Evolutionary conservation across 1,284 basidiomycete species (phyloP), one percentile per base, ranked within the genome.

Genomic region (Leccinum griseonigrum): DNA sequence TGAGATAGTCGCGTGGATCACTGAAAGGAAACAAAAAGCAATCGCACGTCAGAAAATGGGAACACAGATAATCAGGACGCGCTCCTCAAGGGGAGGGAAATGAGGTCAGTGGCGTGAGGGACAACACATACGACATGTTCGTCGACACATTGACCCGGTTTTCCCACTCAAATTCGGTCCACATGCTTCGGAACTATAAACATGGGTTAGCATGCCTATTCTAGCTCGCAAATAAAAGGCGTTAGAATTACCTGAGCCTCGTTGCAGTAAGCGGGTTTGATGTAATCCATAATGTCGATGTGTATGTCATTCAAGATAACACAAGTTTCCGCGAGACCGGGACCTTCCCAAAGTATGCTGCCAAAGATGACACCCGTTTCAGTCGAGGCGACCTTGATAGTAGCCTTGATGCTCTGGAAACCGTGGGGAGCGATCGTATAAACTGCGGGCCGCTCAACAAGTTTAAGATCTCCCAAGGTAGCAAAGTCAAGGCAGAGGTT

Each of bases 281-380:
- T 99, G 77, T 98, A 99, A 76, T 98, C 97, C 92, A 99, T 97
- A 68, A 99, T 98, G 76, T 99, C 97, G 67, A 98, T 94, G 77
- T 98, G 95, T 63, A 98, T 96, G 77, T 98, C 97, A 76, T 95
- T 98, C 71, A 98, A 77, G 56, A 99, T 96, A 43, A 94, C 95
- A 76, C 88, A 94, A 56, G 88, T 88, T 72, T 97, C 94, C 0
- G 88, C 83, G 68, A 95, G 87, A 54, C 90, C 92, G 4, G 88
- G 87, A n/a, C 92, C 92, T 68, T 97, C 94, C 90, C 97, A 99
- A 18, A 97, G 88, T 67, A 99, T 98, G 75, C 96, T 97, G 48
- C 97, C 97, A 69, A 98, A 98, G 70, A 98, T 98, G 66, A 98
- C 95, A 46, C 97, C 97, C 1, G 97, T 98, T 77, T 99, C 97